Base-by-base conservation (phyloP, 2,329 filamentous ascomycete genomes). In the Aspergillus sp. region DNA sequence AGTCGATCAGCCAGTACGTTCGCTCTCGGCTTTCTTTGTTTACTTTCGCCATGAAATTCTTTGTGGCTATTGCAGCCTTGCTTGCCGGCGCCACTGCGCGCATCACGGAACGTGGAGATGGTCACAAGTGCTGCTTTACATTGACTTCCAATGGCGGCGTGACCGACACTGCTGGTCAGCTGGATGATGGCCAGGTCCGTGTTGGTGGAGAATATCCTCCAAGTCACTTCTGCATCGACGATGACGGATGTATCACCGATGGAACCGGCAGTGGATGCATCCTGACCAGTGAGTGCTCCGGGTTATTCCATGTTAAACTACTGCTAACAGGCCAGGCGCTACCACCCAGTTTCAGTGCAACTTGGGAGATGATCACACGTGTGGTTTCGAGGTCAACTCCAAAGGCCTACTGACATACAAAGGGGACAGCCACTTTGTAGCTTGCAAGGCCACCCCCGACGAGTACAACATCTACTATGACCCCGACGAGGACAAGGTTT, bases 261-360 rank as follows among this genome's bases (percentile, higher is more conserved):
- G 51, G 58, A 26, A 60, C 62, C 30, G 67, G 67, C 17, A 62
- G 69, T 29, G 73, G 75, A 8, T 79, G 76, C 48, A 75, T 75
- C 55, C 60, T 77, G 47, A 78, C 74, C 41, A 64, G 66, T 71
- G 52, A 48, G 58, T 57, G 13, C 37, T 29, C 14, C n/a, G 4
- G 15, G 4, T 8, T 42, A 30, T 26, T 29, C 35, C 31, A 35
- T 24, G 15, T 11, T 8, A 3, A n/a, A 6, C 25, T 11, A 26
- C 13, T 22, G 19, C 25, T 26, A 13, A 26, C n/a, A 24, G 15
- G 8, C 31, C 38, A 68, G 64, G 67, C 26, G 66, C 70, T 0
- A 73, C 71, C 2, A 63, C 60, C 19, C 68, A 74, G 22, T 69
- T 73, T 33, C 73, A 77, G 45, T 78, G 76, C 39, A 75, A 80